Conservation (phyloP, 2,329 filamentous ascomycete genomes). For the Ceratocystis cubensis region DNA sequence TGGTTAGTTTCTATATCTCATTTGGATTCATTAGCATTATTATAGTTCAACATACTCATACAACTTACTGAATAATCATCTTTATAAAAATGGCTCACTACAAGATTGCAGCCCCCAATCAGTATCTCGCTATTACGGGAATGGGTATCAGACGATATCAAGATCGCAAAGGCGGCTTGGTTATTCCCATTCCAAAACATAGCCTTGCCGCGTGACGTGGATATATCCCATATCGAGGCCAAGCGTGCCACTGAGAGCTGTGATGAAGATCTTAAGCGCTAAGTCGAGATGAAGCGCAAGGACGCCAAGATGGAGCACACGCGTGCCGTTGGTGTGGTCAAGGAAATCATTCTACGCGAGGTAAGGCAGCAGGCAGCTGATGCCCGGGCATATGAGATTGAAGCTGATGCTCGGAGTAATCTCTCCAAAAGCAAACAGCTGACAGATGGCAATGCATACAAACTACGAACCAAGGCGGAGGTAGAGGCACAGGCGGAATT, state of each 20-base stretch:
- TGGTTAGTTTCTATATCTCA: background rate
- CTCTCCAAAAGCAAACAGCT: conserved; percentile 42
- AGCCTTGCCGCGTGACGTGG: conserved; percentile 58
- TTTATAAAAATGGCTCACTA: conserved; percentile 40
- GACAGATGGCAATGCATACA: too few species aligned
- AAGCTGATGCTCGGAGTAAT: conserved; percentile 45
- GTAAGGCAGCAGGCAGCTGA: conserved; percentile 57
- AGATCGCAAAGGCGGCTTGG: conserved; percentile 66
- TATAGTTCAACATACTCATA: background rate
- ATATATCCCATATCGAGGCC: conserved; percentile 63
- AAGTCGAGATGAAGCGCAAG: conserved; percentile 65
- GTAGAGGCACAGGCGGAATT: too few species aligned
- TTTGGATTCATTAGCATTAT: conserved; percentile 9
- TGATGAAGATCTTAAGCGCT: conserved; percentile 68
- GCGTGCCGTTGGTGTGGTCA: conserved; percentile 63
- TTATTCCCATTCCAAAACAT: conserved; percentile 62
- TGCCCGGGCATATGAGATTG: conserved; percentile 49
- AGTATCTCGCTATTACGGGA: conserved; percentile 81
- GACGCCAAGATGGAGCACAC: conserved; percentile 70
- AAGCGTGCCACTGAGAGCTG: conserved; percentile 58
- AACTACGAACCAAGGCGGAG: too few species aligned
- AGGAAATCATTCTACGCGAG: conserved; percentile 58
- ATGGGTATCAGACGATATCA: conserved; percentile 56
- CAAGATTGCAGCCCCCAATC: conserved; percentile 59
- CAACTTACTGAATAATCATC: conserved; percentile 19